phyloP scores from a whole-genome alignment of 768 basidiomycete species.

The Collybia sp. region DNA sequence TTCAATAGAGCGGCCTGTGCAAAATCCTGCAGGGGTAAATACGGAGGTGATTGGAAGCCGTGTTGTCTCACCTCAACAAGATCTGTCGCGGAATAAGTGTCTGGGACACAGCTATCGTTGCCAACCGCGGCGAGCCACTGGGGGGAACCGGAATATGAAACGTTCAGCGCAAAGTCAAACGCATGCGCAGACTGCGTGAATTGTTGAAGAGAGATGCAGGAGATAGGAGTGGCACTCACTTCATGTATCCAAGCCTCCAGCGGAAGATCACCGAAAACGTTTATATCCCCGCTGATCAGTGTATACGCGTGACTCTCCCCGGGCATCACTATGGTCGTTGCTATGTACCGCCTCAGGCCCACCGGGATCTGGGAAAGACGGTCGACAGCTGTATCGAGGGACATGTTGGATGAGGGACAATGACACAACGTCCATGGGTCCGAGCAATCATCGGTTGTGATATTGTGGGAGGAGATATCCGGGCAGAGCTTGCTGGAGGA shows the following conservation, averaged over 20 bases:
- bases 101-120: conserved; percentile 24
- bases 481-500: no score
- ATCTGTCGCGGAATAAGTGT: conserved; percentile 20
- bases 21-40: conserved; percentile 16
- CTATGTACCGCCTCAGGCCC: conserved; percentile 23
- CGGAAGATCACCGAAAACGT: conserved; percentile 20
- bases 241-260: conserved; percentile 27
- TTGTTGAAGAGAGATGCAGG: background rate
- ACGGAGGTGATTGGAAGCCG: background rate
- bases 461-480: conserved; percentile 4
- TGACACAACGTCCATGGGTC: conserved; percentile 20
- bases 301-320: conserved; percentile 21
- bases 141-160: conserved; percentile 12
- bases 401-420: conserved; percentile 21
- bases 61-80: conserved; percentile 18
- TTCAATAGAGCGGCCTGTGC: conserved; percentile 24
- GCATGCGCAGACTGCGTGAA: conserved; percentile 20
- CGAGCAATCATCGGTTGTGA: conserved; percentile 22
- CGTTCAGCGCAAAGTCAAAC: conserved; percentile 20
- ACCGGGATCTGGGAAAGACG: conserved; percentile 23
- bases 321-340: conserved; percentile 14
- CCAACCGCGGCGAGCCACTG: conserved; percentile 16
- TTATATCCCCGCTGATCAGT: conserved; percentile 24
- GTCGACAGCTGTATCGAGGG: conserved; percentile 17
- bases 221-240: conserved; percentile 10